Evolutionary conservation across 2,329 filamentous ascomycete species (phyloP).

Genomic region (Davidsoniella virescens): DNA sequence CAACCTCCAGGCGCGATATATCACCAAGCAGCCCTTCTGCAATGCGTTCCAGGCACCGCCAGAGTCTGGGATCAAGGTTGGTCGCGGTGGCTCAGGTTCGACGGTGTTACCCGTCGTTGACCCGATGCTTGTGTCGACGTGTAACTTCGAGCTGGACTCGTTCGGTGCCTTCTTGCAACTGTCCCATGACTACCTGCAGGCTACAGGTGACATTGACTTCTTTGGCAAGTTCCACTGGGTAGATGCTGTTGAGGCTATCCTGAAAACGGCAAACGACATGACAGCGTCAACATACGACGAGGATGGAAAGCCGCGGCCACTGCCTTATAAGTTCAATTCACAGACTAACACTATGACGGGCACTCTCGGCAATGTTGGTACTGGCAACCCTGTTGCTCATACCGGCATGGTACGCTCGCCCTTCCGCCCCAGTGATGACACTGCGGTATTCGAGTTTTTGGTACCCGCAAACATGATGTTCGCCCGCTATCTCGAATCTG

Average conservation of each 20-base stretch:
- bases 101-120: slow-evolving; percentile 14
- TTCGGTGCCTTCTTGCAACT: slow-evolving; percentile 74
- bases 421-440: slow-evolving; percentile 82
- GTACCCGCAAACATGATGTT: slow-evolving; percentile 87
- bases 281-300: slow-evolving; percentile 55
- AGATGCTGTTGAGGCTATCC: slow-evolving; percentile 50
- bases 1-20: slow-evolving; percentile 54
- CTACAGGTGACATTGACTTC: slow-evolving; percentile 51
- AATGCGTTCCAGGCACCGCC: slow-evolving; percentile 79
- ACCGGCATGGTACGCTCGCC: slow-evolving; percentile 71
- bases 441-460: slow-evolving; percentile 70
- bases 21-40: slow-evolving; percentile 60
- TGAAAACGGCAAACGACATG: slow-evolving; percentile 54
- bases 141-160: slow-evolving; percentile 86
- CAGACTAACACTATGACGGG: slow-evolving; percentile 34
- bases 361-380: slow-evolving; percentile 29
- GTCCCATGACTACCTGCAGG: slow-evolving; percentile 57
- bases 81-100: slow-evolving; percentile 11
- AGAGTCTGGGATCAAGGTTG: slow-evolving; percentile 48
- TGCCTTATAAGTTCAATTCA: slow-evolving; percentile 63
- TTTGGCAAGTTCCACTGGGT: slow-evolving; percentile 60
- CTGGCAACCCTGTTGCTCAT: slow-evolving; percentile 63
- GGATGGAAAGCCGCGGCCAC: slow-evolving; percentile 36
- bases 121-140: slow-evolving; percentile 48
- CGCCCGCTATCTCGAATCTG: slow-evolving; percentile 39